Base-by-base conservation (phyloP, 345 rosid species). In the Cochlearia excelsa region DNA sequence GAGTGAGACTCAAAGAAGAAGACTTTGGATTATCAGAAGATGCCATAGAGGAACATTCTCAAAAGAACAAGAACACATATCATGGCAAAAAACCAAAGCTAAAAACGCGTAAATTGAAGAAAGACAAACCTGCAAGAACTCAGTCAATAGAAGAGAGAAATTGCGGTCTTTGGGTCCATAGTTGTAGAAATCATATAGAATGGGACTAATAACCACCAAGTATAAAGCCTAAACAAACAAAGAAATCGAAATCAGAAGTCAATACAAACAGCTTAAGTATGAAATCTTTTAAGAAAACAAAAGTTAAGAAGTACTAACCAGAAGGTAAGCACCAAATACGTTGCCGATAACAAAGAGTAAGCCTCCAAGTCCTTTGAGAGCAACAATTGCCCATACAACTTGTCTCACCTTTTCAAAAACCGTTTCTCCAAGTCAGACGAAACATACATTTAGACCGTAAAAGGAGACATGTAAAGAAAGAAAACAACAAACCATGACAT, bases 171-270 rank as follows among this genome's bases (percentile, higher is more conserved):
- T 31, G 2, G 69, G 79, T 30, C 67, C 67, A 7, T 75, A 82
- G 82, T 88, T 84, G 82, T 85, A 88, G 84, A 88, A 92, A 81
- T 92, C 92, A 26, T 80, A 82, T 50, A 88, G 60, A 59, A 92
- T 69, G 10, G 96, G 93, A 39, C 83, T 68, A 35, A 73, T 59
- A 49, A 78, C 26, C 8, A 60, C 80, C 85, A 83, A 69, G 80
- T 92, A 70, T 30, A 81, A 45, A 72, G 80, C 80, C 96, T 91
- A 16, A 16, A 16, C 23, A 16, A 35, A 46, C 49, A 59, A 49
- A 38, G 66, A 65, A 77, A 57, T 46, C 11, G 83, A 68, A 49
- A 90, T 90, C 85, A 90, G 77, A 57, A 84, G 83, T 55, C 59
- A 69, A 35, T 5, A 55, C 40, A 48, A 70, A 43, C 26, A 33